These are phyloP conservation scores for Emmonsia crescens DNA, from an alignment of 2,329 filamentous ascomycete species.

Conservation along the genomic window DNA sequence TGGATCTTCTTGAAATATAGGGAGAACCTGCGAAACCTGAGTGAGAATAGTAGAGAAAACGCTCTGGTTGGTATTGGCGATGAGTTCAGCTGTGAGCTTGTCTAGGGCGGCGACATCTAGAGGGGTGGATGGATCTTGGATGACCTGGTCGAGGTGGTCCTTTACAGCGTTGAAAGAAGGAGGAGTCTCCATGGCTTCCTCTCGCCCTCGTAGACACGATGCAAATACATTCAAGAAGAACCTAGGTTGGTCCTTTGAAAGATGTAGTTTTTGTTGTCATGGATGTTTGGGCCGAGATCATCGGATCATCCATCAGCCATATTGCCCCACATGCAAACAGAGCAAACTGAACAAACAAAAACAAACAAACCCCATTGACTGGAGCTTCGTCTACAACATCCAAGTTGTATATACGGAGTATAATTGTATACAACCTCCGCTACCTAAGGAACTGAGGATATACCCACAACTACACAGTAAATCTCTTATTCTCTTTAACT, in stretches of 20 bases:
- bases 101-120: conserved; percentile 42
- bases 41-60: conserved; percentile 31
- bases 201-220: neutral
- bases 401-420: neutral
- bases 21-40: conserved; percentile 42
- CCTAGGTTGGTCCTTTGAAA: neutral
- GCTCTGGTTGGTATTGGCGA: conserved; percentile 23
- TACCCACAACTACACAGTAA: neutral
- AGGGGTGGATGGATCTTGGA: conserved; percentile 33
- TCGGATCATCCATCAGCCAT: no score
- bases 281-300: neutral
- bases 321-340: conserved; percentile 13
- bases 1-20: conserved; percentile 47
- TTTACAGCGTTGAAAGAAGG: conserved; percentile 27
- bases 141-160: conserved; percentile 36
- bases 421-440: neutral
- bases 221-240: neutral
- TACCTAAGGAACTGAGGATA: neutral
- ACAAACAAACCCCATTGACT: no score
- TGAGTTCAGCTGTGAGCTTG: conserved; percentile 37
- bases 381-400: neutral
- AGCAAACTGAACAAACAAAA: conserved; percentile 7
- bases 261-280: neutral
- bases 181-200: conserved; percentile 23
- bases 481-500: neutral